These are phyloP conservation scores for Trichoderma asperellum DNA, from an alignment of 2,329 filamentous ascomycete genomes.

Conservation along the genomic window DNA sequence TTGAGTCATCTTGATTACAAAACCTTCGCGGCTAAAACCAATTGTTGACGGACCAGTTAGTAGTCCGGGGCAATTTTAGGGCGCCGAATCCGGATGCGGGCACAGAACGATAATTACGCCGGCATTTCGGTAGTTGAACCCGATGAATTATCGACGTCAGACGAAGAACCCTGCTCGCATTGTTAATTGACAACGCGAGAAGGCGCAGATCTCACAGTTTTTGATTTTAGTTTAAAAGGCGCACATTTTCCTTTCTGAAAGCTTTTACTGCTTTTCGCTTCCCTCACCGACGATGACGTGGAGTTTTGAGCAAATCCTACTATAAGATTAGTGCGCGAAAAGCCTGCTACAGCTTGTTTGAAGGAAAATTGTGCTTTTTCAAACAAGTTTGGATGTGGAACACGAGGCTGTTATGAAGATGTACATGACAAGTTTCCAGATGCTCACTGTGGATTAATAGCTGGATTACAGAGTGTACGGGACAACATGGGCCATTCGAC, in stretches of 20 bases:
- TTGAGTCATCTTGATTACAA: neutral
- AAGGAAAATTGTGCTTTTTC: too few species aligned
- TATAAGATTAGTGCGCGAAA: neutral
- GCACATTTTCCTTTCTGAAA: neutral
- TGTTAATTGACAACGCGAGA: neutral
- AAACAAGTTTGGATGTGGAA: neutral
- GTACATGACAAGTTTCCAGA: neutral
- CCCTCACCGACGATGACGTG: neutral
- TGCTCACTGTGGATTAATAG: neutral
- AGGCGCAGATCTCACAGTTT: neutral
- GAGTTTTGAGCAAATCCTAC: neutral
- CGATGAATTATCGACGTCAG: constrained; percentile 13
- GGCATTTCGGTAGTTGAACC: constrained; percentile 8
- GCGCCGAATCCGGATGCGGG: constrained; percentile 23
- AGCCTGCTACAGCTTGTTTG: neutral
- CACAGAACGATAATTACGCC: constrained; percentile 1
- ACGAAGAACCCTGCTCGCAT: neutral
- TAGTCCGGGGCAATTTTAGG: constrained; percentile 4
- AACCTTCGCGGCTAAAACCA: neutral
- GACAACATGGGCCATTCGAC: neutral
- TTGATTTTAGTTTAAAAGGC: neutral
- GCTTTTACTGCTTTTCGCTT: neutral
- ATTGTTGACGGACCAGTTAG: neutral
- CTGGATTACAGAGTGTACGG: neutral
- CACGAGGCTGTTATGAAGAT: neutral